Evolutionary conservation across 2,329 filamentous ascomycete species (phyloP), one percentile per base, ranked within the genome.

Genomic region (Beauveria pseudobassiana): DNA sequence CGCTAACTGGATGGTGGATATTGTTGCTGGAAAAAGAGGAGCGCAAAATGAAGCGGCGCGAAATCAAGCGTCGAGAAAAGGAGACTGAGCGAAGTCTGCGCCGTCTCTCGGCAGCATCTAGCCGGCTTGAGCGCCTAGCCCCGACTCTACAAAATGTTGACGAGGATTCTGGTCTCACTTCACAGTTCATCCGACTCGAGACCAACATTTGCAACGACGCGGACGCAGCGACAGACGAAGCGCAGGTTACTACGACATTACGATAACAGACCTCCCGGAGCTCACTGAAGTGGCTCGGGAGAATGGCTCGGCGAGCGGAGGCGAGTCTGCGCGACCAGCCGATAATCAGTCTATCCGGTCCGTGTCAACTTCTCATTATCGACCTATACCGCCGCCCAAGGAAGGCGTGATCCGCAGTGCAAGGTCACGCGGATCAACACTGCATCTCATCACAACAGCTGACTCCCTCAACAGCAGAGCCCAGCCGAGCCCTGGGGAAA

Each of bases 1-100:
- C 88, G 6, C 78, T 99, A 54, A 91, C 92, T 56, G 95, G 95
- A 6, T 99, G 95, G 95, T 99, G 95, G 95, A 90, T 91, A 3
- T 76, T 99, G 30, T 77, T 99, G 45, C 86, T 98, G 10, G 95
- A 98, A 70, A 99, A 98, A 73, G 95, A 99, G 71, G 86, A 92
- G 71, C 86, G 92, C 9, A 99, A 99, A 74, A 87, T 93, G 65
- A 82, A 78, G 64, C 82, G 92, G 64, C 82, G 88, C 64, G 92
- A 97, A 69, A 84, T 86, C 59, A 97, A 93, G 71, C 85, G 93
- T 9, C 91, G 84, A 70, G 93, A 98, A 71, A 87, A 86, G 67
- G 93, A 99, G 69, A 82, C 83, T 1, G 91, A 98, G 69, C 86
- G 91, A 72, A 90, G 86, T 64, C 80, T 95, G 34, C 83, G 92